Evolutionary conservation across 768 basidiomycete species (phyloP).

Genomic region (Boletus tomentosulus): DNA sequence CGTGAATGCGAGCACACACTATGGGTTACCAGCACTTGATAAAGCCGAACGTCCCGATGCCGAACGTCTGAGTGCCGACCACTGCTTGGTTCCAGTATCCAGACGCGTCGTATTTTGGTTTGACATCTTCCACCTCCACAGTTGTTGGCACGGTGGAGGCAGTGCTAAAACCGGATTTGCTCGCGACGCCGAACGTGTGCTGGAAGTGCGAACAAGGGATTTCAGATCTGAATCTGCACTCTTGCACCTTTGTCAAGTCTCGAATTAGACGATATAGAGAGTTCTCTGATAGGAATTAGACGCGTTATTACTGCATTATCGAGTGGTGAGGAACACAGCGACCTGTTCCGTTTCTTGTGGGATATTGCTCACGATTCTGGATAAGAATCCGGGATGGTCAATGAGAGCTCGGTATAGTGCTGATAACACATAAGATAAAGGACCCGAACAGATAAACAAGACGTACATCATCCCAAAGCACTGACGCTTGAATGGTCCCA

Average conservation of each 20-base stretch:
- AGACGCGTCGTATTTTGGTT: conserved; percentile 16
- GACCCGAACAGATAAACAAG: neutral
- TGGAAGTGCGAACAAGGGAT: conserved; percentile 4
- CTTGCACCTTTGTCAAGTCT: neutral
- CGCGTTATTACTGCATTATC: conserved; percentile 1
- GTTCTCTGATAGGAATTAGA: conserved; percentile 1
- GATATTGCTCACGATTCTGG: conserved; percentile 13
- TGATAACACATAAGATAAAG: conserved; percentile 4
- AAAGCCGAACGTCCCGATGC: conserved; percentile 7
- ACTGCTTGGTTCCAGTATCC: neutral
- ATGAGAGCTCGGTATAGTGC: conserved; percentile 13
- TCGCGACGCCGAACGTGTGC: conserved; percentile 9
- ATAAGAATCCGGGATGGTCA: conserved; percentile 12
- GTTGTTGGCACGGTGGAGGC: conserved; percentile 4
- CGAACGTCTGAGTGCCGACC: neutral
- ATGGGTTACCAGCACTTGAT: conserved; percentile 30
- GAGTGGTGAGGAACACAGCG: neutral
- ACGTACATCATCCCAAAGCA: conserved; percentile 36
- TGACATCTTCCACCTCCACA: conserved; percentile 19
- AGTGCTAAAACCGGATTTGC: conserved; percentile 4
- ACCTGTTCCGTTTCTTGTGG: neutral
- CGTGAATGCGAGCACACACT: too few relatives aligned
- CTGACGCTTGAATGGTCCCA: conserved; percentile 45
- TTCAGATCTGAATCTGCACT: conserved; percentile 5
- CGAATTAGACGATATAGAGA: conserved; percentile 3